Evolutionary conservation across 1,284 basidiomycete species (phyloP).

Genomic region (Ceratobasidium sp.): DNA sequence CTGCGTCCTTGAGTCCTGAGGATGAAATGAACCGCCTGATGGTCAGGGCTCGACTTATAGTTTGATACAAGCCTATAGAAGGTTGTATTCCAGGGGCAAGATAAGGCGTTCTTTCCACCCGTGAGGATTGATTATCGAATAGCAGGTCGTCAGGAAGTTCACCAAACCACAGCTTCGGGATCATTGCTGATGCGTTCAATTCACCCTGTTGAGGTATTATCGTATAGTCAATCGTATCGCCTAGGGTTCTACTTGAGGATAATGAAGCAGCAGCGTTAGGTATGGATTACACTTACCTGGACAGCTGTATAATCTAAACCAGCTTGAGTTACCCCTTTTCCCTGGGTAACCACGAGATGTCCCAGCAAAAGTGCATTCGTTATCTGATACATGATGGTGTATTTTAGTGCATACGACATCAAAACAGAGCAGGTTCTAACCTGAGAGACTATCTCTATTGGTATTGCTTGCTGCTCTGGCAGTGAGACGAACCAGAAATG

Average conservation of each 20-base stretch:
- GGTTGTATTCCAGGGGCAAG: not conserved
- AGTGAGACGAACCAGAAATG: not conserved
- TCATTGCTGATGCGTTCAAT: not conserved
- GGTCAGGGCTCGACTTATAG: not conserved
- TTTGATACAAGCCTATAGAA: not conserved
- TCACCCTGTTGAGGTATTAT: not conserved
- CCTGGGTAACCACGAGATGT: too few species aligned
- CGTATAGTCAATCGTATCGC: too few species aligned
- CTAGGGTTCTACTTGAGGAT: not conserved
- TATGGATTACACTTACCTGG: not conserved
- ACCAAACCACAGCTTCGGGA: not conserved
- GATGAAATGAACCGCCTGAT: not conserved
- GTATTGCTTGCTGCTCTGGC: too few species aligned
- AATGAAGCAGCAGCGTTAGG: too few species aligned
- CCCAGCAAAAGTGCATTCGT: too few species aligned
- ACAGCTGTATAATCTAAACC: not conserved
- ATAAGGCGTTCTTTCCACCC: too few species aligned
- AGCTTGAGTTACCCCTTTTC: too few species aligned
- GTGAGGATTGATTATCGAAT: too few species aligned
- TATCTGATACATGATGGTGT: not conserved
- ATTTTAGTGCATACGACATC: not conserved
- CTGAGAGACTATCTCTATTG: not conserved
- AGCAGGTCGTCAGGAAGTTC: too few species aligned
- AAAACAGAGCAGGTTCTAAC: not conserved
- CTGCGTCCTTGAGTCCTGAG: not conserved